phyloP scores from a whole-genome alignment of 2,329 filamentous ascomycete species.

The Colletotrichum coccodes region DNA sequence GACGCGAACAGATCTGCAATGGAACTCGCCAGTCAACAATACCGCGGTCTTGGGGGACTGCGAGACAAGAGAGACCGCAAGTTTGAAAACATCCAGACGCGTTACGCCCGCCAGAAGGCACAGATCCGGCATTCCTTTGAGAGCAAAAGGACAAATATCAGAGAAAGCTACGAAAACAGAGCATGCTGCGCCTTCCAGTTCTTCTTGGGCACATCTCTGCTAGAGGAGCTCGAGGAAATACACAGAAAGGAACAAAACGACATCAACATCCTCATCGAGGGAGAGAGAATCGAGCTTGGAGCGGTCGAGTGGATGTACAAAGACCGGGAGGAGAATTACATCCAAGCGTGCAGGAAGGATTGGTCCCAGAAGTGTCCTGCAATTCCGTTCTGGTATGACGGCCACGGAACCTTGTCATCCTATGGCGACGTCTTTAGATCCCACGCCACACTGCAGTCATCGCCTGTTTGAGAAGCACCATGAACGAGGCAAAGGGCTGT shows the following conservation, averaged over 20 bases:
- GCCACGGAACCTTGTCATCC: accelerated
- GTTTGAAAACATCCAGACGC: neutral
- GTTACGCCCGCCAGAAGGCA: neutral
- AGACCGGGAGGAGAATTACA: neutral
- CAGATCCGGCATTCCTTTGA: neutral
- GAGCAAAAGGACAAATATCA: neutral
- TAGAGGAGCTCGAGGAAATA: neutral
- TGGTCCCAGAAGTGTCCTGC: neutral
- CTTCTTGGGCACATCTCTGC: neutral
- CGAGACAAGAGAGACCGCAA: neutral
- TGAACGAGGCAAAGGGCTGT: no score
- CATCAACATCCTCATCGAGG: neutral
- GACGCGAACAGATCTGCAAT: neutral
- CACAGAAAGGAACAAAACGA: neutral
- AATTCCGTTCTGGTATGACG: neutral
- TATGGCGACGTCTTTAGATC: no score
- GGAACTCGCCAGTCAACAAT: neutral
- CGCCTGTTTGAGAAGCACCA: no score
- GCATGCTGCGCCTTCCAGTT: neutral
- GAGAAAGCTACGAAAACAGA: neutral
- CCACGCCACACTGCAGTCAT: no score
- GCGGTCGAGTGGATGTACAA: neutral
- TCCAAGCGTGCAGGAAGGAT: neutral
- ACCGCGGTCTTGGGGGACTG: neutral
- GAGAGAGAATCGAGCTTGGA: neutral